Evolutionary conservation across 1,139 yeast genomes (phyloP), one percentile per base, ranked within the genome.

Genomic region (Pichia sp.): DNA sequence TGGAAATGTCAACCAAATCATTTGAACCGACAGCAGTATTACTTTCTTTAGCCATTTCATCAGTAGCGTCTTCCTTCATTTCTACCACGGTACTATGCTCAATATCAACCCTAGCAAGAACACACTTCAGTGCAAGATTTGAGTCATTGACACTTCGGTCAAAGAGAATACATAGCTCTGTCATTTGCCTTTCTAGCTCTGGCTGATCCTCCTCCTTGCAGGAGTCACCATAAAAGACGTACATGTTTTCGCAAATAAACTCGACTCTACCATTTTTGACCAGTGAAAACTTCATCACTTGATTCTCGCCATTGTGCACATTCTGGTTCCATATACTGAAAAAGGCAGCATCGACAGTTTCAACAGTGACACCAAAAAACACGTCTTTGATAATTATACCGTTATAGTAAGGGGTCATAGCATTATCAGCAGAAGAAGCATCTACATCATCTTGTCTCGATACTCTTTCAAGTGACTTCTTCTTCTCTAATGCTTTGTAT

Each of bases 351-450:
- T 72, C 76, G 12, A 81, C 55, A 30, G 75, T 78, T 9, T 73
- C 76, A 51, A 68, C 70, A 0, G 81, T 74, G 3, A 79, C 72
- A 0, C 87, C 87, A 49, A 76, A 72, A 46, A 79, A 76, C 2
- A 79, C 72, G 55, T 81, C 83, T 47, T 72, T 72, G 21, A 85
- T 73, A 7, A 79, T 58, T 49, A 85, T 68, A 0, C 86, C 81
- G 66, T 85, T 85, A 65, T 62, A 79, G 42, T 59, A 60, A 46
- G 50, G 49, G 12, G n/a, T 6, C 23, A 47, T 13, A 39, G 41
- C 34, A 13, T 16, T 34, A 21, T 46, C 47, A 6, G 50, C 50
- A 7, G 46, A 23, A 18, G 3, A 4, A 23, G 13, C 18, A 4
- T n/a, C 30, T 9, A 18, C 18, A 13, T 30, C 46, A 9, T 12